Evolutionary conservation across 441 rosid genomes (phyloP), one percentile per base, ranked within the genome.

Genomic region (Pelargonium myrrhifolium): DNA sequence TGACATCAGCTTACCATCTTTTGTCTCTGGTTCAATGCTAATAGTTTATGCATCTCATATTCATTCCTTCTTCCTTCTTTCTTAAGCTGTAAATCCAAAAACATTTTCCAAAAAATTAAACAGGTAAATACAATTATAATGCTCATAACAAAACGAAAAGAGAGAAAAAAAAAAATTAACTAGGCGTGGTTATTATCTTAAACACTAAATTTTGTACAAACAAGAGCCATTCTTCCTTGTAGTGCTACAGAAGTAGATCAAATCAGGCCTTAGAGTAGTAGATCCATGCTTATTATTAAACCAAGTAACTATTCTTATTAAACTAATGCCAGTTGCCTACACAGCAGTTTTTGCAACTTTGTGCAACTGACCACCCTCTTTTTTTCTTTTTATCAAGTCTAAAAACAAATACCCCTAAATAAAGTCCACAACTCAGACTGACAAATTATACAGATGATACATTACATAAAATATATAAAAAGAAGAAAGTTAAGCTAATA

Each of bases 51-150:
- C 98, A 92, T 87, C 89, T 94, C 99, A 58, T 82, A 92, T 79
- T 89, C 96, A 64, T 92, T 94, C 77, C 96, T 87, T 75, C 98
- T 83, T 71, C 97, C 99, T 80, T 92, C 99, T 80, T 94, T 94
- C 86, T 88, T 94, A 65, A 94, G 96, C 97, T 94, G 88, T 47
- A 37, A 53, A 21, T 61, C 45, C 45, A 71, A 40, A 62, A 10
- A 65, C 18, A 42, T 40, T 8, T 51, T 58, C 63, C 37, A 21
- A 22, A 28, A 56, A 20, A 62, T 66, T 35, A 40, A 63, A 43
- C 42, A 17, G 21, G 21, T 17, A 12, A 15, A 40, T 11, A 66
- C 21, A 43, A 28, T 22, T 24, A 61, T 18, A 51, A 53, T 39
- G 8, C 11, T 9, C 18, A 2, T 17, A 20, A 1, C 55, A 4